Evolutionary conservation across 2,329 filamentous ascomycete genomes (phyloP).

Genomic region (Sphaceloma murrayae): DNA sequence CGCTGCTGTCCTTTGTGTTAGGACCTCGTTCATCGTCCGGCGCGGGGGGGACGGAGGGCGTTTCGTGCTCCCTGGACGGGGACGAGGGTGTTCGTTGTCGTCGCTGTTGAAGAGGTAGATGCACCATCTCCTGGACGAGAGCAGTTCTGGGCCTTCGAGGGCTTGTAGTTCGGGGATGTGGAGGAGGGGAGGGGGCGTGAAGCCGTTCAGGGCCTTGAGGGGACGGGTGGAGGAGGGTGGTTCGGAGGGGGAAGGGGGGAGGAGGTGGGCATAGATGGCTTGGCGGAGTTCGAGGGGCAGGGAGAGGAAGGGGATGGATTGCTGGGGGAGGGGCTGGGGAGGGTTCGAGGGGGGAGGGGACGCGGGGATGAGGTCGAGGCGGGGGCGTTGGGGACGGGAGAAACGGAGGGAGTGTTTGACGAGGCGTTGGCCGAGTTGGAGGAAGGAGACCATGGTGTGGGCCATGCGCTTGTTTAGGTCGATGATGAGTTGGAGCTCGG

Average conservation of each 20-base stretch:
- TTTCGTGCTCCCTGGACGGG: too few relatives aligned
- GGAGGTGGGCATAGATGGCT: background rate
- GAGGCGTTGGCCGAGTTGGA: background rate
- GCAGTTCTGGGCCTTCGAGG: background rate
- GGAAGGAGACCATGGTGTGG: background rate
- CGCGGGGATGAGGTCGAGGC: background rate
- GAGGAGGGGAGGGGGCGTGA: background rate
- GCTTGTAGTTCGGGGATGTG: background rate
- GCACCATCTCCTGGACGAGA: background rate
- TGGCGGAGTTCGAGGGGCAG: background rate
- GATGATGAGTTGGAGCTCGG: conserved; percentile 1
- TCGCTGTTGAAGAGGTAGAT: conserved; percentile 3
- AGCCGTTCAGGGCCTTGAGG: background rate
- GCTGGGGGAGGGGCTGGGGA: background rate
- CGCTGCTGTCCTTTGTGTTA: background rate
- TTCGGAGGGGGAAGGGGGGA: background rate
- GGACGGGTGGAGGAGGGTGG: background rate
- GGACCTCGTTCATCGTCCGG: background rate
- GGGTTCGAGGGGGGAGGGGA: background rate
- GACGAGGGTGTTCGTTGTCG: background rate
- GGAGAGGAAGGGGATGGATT: conserved; percentile 1
- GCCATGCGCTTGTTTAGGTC: background rate
- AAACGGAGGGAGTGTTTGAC: background rate
- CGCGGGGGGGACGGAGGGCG: too few relatives aligned
- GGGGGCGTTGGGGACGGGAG: too few relatives aligned